phyloP scores from a whole-genome alignment of 164 flowering plant species.

The Sextonia rubra region DNA sequence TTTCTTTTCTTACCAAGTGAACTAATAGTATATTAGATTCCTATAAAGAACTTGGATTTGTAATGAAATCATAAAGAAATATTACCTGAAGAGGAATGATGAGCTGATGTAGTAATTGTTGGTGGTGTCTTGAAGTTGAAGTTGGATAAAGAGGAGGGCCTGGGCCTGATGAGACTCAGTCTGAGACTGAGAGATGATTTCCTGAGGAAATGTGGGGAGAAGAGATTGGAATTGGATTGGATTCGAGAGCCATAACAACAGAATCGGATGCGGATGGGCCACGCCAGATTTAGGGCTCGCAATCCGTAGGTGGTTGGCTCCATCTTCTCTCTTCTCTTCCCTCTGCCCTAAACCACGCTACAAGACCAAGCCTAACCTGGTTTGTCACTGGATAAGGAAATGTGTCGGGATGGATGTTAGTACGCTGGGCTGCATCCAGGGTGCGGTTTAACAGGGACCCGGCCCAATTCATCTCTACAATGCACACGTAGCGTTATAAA shows the following conservation, averaged over 20 bases:
- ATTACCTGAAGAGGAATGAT: background rate
- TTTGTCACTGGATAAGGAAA: background rate
- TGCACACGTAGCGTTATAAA: too few species aligned
- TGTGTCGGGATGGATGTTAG: background rate
- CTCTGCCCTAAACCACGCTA: background rate
- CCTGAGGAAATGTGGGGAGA: background rate
- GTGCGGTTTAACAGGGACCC: too few species aligned
- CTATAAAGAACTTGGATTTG: too few species aligned
- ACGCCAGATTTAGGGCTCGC: background rate
- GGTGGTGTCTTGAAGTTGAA: background rate
- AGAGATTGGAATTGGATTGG: too few species aligned
- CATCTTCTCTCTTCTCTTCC: background rate
- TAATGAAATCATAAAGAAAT: too few species aligned
- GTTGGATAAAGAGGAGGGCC: background rate
- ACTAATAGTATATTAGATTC: too few species aligned
- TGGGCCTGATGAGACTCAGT: background rate
- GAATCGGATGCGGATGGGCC: constrained; percentile 1
- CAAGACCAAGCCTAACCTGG: background rate
- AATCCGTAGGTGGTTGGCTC: background rate
- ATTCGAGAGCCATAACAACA: background rate
- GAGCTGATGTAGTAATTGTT: background rate
- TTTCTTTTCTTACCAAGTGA: too few species aligned
- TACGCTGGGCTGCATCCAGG: too few species aligned
- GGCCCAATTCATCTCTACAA: too few species aligned
- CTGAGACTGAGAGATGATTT: background rate